Evolutionary conservation across 2,329 filamentous ascomycete genomes (phyloP).

Genomic region (Apiospora saccharicola): DNA sequence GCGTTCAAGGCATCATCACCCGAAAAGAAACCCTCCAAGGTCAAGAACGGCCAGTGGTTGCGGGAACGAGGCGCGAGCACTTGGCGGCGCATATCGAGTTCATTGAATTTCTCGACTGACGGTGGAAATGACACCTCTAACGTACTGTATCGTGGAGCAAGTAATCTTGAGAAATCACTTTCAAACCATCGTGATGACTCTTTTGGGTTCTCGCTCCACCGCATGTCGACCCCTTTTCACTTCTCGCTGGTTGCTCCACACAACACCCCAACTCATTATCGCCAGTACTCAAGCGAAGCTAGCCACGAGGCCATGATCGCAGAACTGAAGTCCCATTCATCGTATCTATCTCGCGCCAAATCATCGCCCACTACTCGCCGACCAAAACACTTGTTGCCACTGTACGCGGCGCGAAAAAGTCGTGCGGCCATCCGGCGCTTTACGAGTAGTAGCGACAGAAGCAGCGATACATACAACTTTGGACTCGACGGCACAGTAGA

Average conservation of each 20-base stretch:
- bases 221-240: constrained; percentile 30
- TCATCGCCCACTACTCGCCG: not conserved
- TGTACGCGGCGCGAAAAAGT: constrained; percentile 25
- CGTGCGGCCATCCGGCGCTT: constrained; percentile 23
- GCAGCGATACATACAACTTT: constrained; percentile 7
- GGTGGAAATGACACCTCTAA: constrained; percentile 26
- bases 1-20: constrained; percentile 13
- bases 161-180: not conserved
- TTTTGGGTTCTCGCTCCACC: constrained; percentile 35
- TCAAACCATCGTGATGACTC: constrained; percentile 25
- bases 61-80: constrained; percentile 35
- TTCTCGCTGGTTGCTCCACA: constrained; percentile 26
- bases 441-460: constrained; percentile 14
- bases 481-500: constrained; percentile 25
- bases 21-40: not conserved
- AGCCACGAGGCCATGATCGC: constrained; percentile 27
- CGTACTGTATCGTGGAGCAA: not conserved
- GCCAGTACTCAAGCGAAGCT: constrained; percentile 27
- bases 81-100: constrained; percentile 42
- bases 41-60: constrained; percentile 34
- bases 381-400: constrained; percentile 18
- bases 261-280: not conserved
- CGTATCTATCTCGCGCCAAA: not conserved
- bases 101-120: constrained; percentile 36
- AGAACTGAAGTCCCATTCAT: constrained; percentile 10